These are phyloP conservation scores for Tilletiopsis washingtonensis DNA, from an alignment of 1,284 basidiomycete genomes.

Conservation along the genomic window DNA sequence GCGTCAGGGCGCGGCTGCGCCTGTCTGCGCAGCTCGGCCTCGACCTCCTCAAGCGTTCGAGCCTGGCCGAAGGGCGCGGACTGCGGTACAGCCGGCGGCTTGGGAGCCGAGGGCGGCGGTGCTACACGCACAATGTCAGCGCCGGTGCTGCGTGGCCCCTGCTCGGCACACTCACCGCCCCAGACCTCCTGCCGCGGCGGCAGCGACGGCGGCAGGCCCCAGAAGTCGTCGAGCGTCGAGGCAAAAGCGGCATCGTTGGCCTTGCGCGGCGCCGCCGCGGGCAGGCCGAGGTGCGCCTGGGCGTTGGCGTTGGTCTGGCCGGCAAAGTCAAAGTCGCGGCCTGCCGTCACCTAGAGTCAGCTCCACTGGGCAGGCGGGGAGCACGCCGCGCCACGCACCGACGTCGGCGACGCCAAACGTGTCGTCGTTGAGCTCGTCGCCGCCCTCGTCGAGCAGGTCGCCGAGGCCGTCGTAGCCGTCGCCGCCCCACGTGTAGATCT, in stretches of 20 bases:
- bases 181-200: too few relatives aligned
- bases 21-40: conserved; percentile 47
- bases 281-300: not conserved
- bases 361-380: not conserved
- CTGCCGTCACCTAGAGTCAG: conserved; percentile 51
- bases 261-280: conserved; percentile 4
- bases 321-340: conserved; percentile 85
- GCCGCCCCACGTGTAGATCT: conserved; percentile 79
- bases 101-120: too few relatives aligned
- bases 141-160: too few relatives aligned
- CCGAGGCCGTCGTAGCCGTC: conserved; percentile 84
- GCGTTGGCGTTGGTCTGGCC: conserved; percentile 12
- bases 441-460: conserved; percentile 74
- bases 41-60: conserved; percentile 48
- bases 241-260: conserved; percentile 36
- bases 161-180: too few relatives aligned
- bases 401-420: conserved; percentile 65
- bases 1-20: conserved; percentile 18
- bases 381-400: conserved; percentile 3
- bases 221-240: conserved; percentile 45
- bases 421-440: conserved; percentile 77
- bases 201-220: conserved; percentile 24
- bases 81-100: conserved; percentile 13
- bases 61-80: conserved; percentile 21
- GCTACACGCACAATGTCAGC: too few relatives aligned